phyloP scores from a whole-genome alignment of 2,329 filamentous ascomycete genomes.

The Apiospora aurea region DNA sequence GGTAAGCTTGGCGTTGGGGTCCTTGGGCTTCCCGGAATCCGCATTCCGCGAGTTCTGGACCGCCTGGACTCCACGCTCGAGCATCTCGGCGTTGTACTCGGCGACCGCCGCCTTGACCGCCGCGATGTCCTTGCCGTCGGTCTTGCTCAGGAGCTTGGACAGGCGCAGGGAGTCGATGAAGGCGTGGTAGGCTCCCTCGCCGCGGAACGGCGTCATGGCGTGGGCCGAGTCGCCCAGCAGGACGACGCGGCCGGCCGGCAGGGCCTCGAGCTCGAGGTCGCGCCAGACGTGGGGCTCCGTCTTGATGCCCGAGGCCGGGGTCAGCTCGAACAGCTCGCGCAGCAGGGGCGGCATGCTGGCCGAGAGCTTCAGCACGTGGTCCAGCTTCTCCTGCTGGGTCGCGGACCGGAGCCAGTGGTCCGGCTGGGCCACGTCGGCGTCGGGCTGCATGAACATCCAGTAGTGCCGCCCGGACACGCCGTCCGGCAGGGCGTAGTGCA shows the following conservation, averaged over 20 bases:
- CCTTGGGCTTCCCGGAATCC: not conserved
- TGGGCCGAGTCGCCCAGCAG: not conserved
- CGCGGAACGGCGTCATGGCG: not conserved
- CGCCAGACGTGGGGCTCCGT: not conserved
- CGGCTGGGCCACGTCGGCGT: not conserved
- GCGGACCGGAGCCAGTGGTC: conserved; percentile 71
- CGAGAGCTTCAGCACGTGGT: conserved; percentile 37
- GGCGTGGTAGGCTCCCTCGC: conserved; percentile 32
- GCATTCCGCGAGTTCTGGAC: conserved; percentile 31
- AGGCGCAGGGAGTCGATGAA: conserved; percentile 57
- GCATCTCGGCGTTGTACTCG: conserved; percentile 38
- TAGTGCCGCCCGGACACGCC: conserved; percentile 32
- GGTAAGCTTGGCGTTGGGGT: too few relatives aligned
- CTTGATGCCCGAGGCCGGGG: conserved; percentile 24
- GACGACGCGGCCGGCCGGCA: conserved; percentile 30
- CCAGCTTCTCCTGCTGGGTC: conserved; percentile 61
- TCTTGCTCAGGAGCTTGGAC: conserved; percentile 34
- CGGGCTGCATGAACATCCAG: conserved; percentile 31
- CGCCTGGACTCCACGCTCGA: conserved; percentile 35
- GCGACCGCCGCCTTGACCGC: conserved; percentile 32
- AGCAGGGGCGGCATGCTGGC: conserved; percentile 31
- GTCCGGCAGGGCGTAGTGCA: conserved; percentile 30
- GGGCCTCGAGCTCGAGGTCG: conserved; percentile 27
- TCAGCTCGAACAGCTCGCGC: conserved; percentile 32
- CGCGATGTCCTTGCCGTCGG: conserved; percentile 27